These are phyloP conservation scores for Cyberlindnera mississippiensis DNA, from an alignment of 805 yeast species.

Conservation along the genomic window DNA sequence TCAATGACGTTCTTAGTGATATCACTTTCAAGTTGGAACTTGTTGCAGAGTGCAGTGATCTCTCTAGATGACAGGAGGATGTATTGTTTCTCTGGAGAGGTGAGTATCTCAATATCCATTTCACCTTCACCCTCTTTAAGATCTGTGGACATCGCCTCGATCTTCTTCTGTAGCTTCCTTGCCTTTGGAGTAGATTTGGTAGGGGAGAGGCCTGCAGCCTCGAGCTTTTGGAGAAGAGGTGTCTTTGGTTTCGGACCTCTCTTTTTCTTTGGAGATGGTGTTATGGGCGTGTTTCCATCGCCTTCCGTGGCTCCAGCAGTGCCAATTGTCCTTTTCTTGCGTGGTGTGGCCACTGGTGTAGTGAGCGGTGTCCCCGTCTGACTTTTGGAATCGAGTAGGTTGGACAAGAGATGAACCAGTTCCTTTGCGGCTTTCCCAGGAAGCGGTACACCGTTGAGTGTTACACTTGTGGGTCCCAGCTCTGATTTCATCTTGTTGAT, in stretches of 20 bases:
- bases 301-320: slow-evolving; percentile 1
- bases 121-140: background rate
- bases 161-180: background rate
- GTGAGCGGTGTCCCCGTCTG: background rate
- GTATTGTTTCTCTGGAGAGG: slow-evolving; percentile 28
- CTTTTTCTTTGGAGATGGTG: slow-evolving; percentile 6
- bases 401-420: slow-evolving; percentile 22
- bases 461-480: slow-evolving; percentile 45
- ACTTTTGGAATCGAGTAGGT: slow-evolving; percentile 3
- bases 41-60: slow-evolving; percentile 50
- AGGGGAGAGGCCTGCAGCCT: background rate
- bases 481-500: slow-evolving; percentile 43
- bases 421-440: slow-evolving; percentile 41
- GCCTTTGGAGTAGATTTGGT: slow-evolving; percentile 17
- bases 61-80: slow-evolving; percentile 37
- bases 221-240: slow-evolving; percentile 6
- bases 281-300: background rate
- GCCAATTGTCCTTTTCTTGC: background rate
- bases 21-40: slow-evolving; percentile 56
- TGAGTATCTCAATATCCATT: background rate
- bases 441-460: slow-evolving; percentile 50
- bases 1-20: slow-evolving; percentile 47
- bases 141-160: background rate
- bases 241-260: slow-evolving; percentile 12
- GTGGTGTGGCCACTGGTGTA: slow-evolving; percentile 20